Evolutionary conservation across 805 yeast species (phyloP), one percentile per base, ranked within the genome.

Genomic region (Wickerhamiella azyma): DNA sequence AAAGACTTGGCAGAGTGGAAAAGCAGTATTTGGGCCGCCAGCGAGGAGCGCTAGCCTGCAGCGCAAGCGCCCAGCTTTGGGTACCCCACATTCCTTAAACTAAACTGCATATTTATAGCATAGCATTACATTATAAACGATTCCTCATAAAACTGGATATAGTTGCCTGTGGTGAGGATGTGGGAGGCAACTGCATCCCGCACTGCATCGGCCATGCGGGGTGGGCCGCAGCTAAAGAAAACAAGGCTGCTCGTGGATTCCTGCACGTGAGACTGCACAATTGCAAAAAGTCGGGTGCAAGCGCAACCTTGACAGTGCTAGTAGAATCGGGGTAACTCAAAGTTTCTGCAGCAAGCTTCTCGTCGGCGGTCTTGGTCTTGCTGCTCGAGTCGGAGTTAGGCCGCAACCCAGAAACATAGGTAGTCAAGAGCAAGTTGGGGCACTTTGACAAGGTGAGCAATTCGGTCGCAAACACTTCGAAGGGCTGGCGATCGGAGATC

Each of bases 1-100:
- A 68, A 67, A 28, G 65, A 66, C 37, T 59, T 77, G 43, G 66
- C 72, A 16, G 67, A 67, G 36, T 75, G 80, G 80, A 77, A 77
- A 58, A 66, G 66, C 48, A 66, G 69, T 52, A 62, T 77, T 16
- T 75, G 79, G 79, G 73, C 69, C 5, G 21, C 41, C 29, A 29
- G 16, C 5, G 39, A 26, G 2, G 30, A 37, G 38, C 17, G 38
- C 38, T 33, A 11, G 37, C 18, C 10, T 10, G 17, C 14, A 14
- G 18, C 24, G n/a, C n/a, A n/a, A n/a, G n/a, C n/a, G n/a, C n/a
- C n/a, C n/a, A n/a, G n/a, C n/a, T n/a, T n/a, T n/a, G n/a, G n/a
- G n/a, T n/a, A n/a, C n/a, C n/a, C n/a, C 24, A 7, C 24, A 21
- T 21, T 21, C 24, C 24, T 21, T 21, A 7, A 21, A 4, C 4